Percentiles rank a stretch among this genome's conserved stretches.
Evolutionary conservation across 2,329 filamentous ascomycete genomes (phyloP).

Genomic region (Apiospora pterosperma): DNA sequence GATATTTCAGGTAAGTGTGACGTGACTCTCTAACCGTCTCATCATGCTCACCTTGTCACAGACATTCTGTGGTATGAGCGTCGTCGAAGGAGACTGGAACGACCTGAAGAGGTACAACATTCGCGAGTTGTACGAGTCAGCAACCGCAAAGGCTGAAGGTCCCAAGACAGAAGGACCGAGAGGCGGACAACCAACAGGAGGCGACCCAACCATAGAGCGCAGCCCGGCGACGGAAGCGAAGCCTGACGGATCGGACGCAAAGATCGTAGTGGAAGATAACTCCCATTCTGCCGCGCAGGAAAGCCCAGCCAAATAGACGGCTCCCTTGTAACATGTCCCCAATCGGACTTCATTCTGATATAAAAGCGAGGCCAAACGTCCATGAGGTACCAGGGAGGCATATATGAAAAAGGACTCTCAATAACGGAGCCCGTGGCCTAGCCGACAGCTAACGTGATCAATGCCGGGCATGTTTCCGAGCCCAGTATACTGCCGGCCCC

Average conservation of each 20-base stretch:
- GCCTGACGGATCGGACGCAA: not conserved
- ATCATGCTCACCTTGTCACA: slow-evolving; percentile 29
- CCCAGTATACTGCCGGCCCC: not conserved
- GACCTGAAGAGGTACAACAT: slow-evolving; percentile 74
- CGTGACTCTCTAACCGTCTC: not conserved
- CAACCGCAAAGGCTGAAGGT: slow-evolving; percentile 13
- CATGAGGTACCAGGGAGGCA: not conserved
- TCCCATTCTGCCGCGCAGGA: not conserved
- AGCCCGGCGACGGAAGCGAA: not conserved
- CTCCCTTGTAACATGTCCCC: not conserved
- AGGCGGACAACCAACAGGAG: not conserved
- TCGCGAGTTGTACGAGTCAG: slow-evolving; percentile 62
- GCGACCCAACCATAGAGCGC: not conserved
- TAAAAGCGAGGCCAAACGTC: not conserved
- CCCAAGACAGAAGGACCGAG: slow-evolving; percentile 6
- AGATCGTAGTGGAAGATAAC: not conserved
- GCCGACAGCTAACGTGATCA: not conserved
- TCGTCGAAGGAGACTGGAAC: slow-evolving; percentile 73
- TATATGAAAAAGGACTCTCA: not conserved
- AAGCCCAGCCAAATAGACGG: not conserved
- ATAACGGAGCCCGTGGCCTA: not conserved
- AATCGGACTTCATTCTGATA: too few species aligned
- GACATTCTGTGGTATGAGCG: slow-evolving; percentile 75
- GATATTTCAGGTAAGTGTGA: slow-evolving; percentile 65
- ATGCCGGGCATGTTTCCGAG: not conserved